Evolutionary conservation across 2,329 filamentous ascomycete species (phyloP), one percentile per base, ranked within the genome.

Genomic region (Pseudogymnoascus pannorum): DNA sequence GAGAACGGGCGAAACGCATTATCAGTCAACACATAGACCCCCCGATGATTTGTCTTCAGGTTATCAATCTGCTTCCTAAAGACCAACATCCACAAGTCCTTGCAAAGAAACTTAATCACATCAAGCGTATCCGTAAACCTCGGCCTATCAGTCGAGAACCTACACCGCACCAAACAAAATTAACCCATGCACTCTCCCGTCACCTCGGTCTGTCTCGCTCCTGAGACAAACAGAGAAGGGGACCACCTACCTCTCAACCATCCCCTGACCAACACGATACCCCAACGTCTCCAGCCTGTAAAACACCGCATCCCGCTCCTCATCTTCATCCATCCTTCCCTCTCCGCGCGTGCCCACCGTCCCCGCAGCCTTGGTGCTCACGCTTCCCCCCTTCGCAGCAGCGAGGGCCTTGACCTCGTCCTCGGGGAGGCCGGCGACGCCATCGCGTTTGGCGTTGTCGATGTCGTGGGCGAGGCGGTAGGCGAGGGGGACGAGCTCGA

Each of bases 41-140:
- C 94, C 87, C 94, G 81, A 73, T 99, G 94, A 72, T 99, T 99
- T 7, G 94, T 99, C 77, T 99, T 99, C 54, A 99, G 81, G 73
- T 99, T 99, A 75, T 99, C 94, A 71, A 99, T 91, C 74, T 97
- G 95, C 76, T 99, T 99, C 72, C 90, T 84, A 75, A 97, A 99
- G 14, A 97, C 84, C 18, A 97, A 81, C 33, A 86, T 92, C 94
- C 94, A 99, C 48, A 99, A 81, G 74, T 99, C 94, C 78, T 99
- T 99, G 83, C 94, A 99, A 58, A 99, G 81, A 72, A 99, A 97
- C 74, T 99, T 99, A 73, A 99, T 99, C 58, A 92, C 89, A 72
- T 97, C 94, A 42, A 99, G 84, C 3, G 92, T 92, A 69, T 96
- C 92, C 64, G 88, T 90, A 72, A 97, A 95, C 57, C 92, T 89